Conservation (phyloP, 2,329 filamentous ascomycete genomes). For the Colletotrichum destructivum region DNA sequence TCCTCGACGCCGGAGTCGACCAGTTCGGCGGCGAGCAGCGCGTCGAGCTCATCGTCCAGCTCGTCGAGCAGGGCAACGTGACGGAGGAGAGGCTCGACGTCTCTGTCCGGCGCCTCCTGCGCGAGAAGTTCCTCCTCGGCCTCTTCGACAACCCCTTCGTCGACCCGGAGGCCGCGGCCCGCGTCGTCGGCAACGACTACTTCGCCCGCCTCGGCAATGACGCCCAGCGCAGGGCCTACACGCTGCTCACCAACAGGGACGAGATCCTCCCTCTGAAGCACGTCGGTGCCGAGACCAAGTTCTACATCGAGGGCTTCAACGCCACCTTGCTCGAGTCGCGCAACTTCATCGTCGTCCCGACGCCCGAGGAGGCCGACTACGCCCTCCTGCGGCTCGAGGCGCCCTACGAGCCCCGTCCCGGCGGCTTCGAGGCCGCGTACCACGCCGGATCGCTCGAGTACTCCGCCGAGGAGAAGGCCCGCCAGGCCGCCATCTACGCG, state of each 20-base stretch:
- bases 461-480: conserved; percentile 48
- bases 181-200: conserved; percentile 60
- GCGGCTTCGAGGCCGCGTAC: conserved; percentile 56
- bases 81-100: conserved; percentile 60
- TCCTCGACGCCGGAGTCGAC: conserved; percentile 66
- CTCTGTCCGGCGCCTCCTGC: conserved; percentile 62
- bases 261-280: conserved; percentile 44
- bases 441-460: conserved; percentile 60
- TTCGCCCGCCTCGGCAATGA: conserved; percentile 50
- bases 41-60: conserved; percentile 63
- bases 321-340: conserved; percentile 42
- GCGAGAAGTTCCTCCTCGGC: conserved; percentile 66
- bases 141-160: conserved; percentile 68
- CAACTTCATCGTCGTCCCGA: conserved; percentile 53
- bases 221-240: conserved; percentile 48
- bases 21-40: conserved; percentile 66
- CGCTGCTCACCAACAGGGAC: conserved; percentile 48
- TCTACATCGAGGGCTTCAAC: conserved; percentile 44
- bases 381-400: conserved; percentile 58
- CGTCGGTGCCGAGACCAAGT: conserved; percentile 33
- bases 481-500: conserved; percentile 53
- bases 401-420: conserved; percentile 57
- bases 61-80: conserved; percentile 58
- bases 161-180: conserved; percentile 58
- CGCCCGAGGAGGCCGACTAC: conserved; percentile 57